phyloP scores from a whole-genome alignment of 2,329 filamentous ascomycete genomes.

The Massarina eburnea region DNA sequence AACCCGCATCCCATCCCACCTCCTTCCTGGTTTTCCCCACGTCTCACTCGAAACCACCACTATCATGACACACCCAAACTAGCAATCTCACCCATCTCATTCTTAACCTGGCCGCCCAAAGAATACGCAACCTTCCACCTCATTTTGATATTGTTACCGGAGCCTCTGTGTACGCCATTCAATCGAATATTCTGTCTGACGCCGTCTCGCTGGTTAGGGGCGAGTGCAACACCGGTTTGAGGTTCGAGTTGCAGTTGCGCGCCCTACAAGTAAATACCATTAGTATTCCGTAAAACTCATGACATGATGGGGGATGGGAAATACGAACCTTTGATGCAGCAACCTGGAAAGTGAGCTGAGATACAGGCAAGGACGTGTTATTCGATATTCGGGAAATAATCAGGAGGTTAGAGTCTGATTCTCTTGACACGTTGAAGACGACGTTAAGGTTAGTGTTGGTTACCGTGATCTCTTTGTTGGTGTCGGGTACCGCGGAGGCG shows the following conservation, averaged over 20 bases:
- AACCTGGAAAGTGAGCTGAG: constrained; percentile 84
- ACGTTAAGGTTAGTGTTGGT: constrained; percentile 72
- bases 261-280: constrained; percentile 55
- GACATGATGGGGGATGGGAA: constrained; percentile 8
- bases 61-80: constrained; percentile 71
- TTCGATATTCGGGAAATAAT: constrained; percentile 85
- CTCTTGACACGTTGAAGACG: constrained; percentile 69
- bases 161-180: constrained; percentile 70
- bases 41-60: not conserved
- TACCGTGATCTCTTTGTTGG: constrained; percentile 67
- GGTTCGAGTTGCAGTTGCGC: constrained; percentile 81
- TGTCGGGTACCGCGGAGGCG: constrained; percentile 77
- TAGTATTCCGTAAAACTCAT: not conserved
- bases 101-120: constrained; percentile 64
- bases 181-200: constrained; percentile 81
- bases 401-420: constrained; percentile 60
- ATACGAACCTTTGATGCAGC: constrained; percentile 81
- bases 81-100: constrained; percentile 83
- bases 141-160: constrained; percentile 81
- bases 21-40: no score
- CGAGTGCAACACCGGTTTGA: constrained; percentile 76
- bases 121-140: constrained; percentile 85
- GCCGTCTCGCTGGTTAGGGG: constrained; percentile 70
- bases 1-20: no score
- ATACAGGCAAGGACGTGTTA: constrained; percentile 68